Evolutionary conservation across 768 basidiomycete genomes (phyloP), one percentile per base, ranked within the genome.

Genomic region (Plicaturopsis crispa): DNA sequence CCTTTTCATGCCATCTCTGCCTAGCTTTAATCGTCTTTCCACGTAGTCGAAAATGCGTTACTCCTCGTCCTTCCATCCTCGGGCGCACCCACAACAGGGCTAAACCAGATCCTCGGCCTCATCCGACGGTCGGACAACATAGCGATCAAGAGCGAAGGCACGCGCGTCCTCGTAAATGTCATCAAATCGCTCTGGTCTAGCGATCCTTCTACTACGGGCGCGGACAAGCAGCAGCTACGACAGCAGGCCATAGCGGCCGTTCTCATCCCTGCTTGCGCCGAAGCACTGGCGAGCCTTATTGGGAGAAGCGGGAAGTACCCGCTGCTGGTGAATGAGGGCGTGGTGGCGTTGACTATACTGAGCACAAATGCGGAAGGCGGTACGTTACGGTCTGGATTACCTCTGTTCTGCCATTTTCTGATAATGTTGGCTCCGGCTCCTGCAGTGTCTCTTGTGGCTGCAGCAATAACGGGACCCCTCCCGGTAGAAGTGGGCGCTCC

Each of bases 91-190:
- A 2, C 30, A 54, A n/a, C 48, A 50, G 13, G 79, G 1, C 62
- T 91, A 30, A 62, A 75, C 4, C 78, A 78, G 41, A 73, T 98
- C 32, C 66, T 96, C 22, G 75, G 74, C 5, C 70, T 99, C 14
- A 70, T 84, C 20, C 69, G 72, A 35, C 80, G 90, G 30, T 83
- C 90, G 4, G 84, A 93, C 49, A 83, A 83, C 14, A 62, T 86
- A 2, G 77, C 88, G 1, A 67, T 93, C 24, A 84, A 84, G 59
- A 91, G 85, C 52, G 94, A 99, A 63, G 86, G 86, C 21, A 84
- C 90, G 13, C 80, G 94, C 14, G 77, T 93, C 3, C 63, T 96
- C 30, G 89, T 91, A 50, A 91, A 94, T 55, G 72, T 83, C 16
- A 70, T 91, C 48, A 84, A 84, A 55, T 78, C 85, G 6, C 62